Base-by-base conservation (phyloP, 129 eudicot genomes). In the Flaveria trinervia region DNA sequence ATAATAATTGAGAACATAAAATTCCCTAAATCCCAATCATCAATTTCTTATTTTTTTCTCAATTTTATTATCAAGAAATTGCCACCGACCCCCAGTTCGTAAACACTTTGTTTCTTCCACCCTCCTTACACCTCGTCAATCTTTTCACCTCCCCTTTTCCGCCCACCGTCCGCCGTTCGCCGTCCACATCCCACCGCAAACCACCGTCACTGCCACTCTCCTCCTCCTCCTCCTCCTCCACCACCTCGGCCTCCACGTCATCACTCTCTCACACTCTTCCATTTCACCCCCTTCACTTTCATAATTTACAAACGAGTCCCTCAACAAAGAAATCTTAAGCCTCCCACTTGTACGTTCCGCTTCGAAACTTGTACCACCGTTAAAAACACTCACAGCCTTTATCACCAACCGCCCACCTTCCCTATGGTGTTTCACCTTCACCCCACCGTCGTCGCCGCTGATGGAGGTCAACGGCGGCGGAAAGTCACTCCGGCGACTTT, bases 381-480 rank as follows among this genome's bases (percentile, higher is more conserved):
- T 71, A 10, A 83, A 71, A 28, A 82, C 61, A n/a, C 75, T 75
- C 18, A 70, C 89, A 16, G 98, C 98, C 62, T 81, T 80, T 13
- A 93, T 66, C 56, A 93, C 90, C 57, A 93, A 71, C 72, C 98
- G 78, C 0, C 98, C 98, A 41, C 80, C 91, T 75, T 90, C 97
- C 8, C 98, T 86, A 15, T 80, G 92, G 28, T 91, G 86, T 74
- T 77, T 65, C 59, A 93, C 90, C 62, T 67, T 74, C n/a, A 93
- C 86, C 70, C 46, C 49, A 2, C 89, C 84, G 3, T 88, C 86
- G 1, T 77, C 57, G 69, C 96, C 89, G 23, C 93, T 86, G 8
- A 93, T 89, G 39, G 97, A 86, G 52, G 93, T 83, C 79, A 93
- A 66, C 4, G 98, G 96, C 6, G 98, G 98, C 4, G 98, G 98